Evolutionary conservation across 2,329 filamentous ascomycete species (phyloP).

Genomic region (Harringtonia aguacate): DNA sequence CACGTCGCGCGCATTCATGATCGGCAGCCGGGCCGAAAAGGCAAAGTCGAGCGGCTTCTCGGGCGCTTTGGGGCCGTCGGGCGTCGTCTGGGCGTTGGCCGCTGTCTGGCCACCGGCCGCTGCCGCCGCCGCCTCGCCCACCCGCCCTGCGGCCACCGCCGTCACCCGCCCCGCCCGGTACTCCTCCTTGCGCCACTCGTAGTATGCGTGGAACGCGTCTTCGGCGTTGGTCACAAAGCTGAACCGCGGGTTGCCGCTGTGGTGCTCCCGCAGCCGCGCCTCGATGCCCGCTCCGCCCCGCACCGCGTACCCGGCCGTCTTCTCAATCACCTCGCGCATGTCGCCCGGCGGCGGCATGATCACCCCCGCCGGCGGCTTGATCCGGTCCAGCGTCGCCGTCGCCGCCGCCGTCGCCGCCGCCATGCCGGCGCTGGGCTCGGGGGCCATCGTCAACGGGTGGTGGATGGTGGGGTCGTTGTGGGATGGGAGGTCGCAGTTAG

Average conservation of each 20-base stretch:
- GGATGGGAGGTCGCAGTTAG: not conserved
- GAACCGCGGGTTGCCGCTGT: conserved; percentile 78
- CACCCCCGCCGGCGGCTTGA: conserved; percentile 71
- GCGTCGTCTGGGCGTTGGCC: too few species aligned
- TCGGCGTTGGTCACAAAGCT: conserved; percentile 72
- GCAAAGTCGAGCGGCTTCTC: conserved; percentile 77
- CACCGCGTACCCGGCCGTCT: conserved; percentile 86
- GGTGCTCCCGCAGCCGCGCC: conserved; percentile 76
- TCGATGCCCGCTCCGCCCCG: conserved; percentile 60
- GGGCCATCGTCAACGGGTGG: conserved; percentile 1
- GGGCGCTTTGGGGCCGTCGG: conserved; percentile 62
- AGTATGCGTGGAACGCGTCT: conserved; percentile 82
- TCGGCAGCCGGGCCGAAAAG: conserved; percentile 94
- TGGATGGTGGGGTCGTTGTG: not conserved
- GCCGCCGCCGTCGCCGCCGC: conserved; percentile 34
- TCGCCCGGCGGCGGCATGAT: conserved; percentile 79
- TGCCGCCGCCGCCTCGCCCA: conserved; percentile 47
- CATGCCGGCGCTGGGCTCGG: conserved; percentile 1
- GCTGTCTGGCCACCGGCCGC: conserved; percentile 20
- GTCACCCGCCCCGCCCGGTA: conserved; percentile 77
- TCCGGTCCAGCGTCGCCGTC: conserved; percentile 45
- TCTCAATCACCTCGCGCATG: conserved; percentile 78
- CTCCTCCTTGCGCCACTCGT: conserved; percentile 81
- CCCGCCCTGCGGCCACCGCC: conserved; percentile 63
- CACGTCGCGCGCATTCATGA: conserved; percentile 90